These are phyloP conservation scores for Rheum nobile DNA, from an alignment of 148 eudicot species.

Conservation along the genomic window DNA sequence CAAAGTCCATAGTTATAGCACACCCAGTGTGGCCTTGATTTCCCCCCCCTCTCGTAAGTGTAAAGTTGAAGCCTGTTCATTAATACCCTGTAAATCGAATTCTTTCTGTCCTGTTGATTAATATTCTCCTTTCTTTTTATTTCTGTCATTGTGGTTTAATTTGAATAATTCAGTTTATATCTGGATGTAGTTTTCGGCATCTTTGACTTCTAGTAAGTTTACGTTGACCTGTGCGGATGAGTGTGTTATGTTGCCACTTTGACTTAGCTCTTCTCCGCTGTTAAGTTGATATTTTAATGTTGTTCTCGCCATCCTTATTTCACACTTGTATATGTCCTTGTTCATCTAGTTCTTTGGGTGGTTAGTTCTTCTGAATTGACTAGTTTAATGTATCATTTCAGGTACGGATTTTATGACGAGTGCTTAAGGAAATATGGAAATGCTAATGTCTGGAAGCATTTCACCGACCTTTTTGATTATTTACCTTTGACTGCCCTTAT, in stretches of 20 bases:
- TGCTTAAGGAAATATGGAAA: conserved; percentile 98
- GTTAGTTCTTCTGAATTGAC: not conserved
- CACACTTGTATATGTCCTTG: not conserved
- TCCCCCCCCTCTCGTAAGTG: not conserved
- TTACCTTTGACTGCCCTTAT: conserved; percentile 92
- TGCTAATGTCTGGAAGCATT: conserved; percentile 98
- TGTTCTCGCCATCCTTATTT: not conserved
- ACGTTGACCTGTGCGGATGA: not conserved
- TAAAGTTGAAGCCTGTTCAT: not conserved
- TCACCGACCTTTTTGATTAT: conserved; percentile 96
- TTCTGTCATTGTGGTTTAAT: not conserved
- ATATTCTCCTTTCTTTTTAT: not conserved
- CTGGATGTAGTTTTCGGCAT: not conserved
- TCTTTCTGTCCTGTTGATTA: not conserved
- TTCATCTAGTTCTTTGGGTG: not conserved
- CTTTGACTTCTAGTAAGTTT: not conserved
- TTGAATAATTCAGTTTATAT: not conserved
- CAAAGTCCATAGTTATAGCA: not conserved
- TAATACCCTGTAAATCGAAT: not conserved
- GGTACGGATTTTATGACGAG: conserved; percentile 98
- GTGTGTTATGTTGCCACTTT: not conserved
- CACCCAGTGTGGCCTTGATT: not conserved
- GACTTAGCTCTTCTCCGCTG: not conserved
- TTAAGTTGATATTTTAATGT: not conserved
- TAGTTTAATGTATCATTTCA: conserved; percentile 12